phyloP scores from a whole-genome alignment of 495 filamentous ascomycete genomes.

The Immersiella caudata region DNA sequence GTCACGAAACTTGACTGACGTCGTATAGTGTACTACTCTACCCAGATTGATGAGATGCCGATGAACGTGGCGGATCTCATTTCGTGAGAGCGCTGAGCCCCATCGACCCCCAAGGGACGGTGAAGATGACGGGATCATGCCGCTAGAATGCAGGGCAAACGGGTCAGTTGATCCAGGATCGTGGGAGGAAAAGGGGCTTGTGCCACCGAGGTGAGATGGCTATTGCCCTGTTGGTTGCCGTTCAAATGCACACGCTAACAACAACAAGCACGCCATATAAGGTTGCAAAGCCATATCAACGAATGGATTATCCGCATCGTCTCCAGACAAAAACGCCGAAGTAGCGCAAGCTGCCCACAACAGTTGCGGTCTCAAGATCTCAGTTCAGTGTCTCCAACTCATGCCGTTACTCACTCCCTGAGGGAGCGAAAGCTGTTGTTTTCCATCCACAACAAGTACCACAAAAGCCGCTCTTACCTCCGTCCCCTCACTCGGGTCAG shows the following conservation, averaged over 20 bases:
- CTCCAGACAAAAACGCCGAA: not conserved
- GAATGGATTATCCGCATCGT: not conserved
- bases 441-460: too few species aligned
- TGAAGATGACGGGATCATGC: not conserved
- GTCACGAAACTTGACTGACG: constrained; percentile 23
- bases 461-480: too few species aligned
- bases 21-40: constrained; percentile 64
- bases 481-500: too few species aligned
- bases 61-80: constrained; percentile 81
- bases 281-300: constrained; percentile 12
- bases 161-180: constrained; percentile 20
- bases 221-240: not conserved
- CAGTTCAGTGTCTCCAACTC: too few species aligned
- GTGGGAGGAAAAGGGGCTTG: constrained; percentile 27
- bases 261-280: constrained; percentile 17
- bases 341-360: too few species aligned
- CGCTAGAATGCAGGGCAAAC: not conserved
- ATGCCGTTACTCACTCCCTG: too few species aligned
- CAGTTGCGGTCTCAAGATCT: too few species aligned
- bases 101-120: not conserved
- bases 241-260: not conserved
- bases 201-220: constrained; percentile 13
- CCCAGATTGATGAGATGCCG: constrained; percentile 85
- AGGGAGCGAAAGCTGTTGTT: too few species aligned
- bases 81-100: constrained; percentile 31